These are phyloP conservation scores for Colletotrichum sp. DNA, from an alignment of 2,329 filamentous ascomycete species.

Conservation along the genomic window DNA sequence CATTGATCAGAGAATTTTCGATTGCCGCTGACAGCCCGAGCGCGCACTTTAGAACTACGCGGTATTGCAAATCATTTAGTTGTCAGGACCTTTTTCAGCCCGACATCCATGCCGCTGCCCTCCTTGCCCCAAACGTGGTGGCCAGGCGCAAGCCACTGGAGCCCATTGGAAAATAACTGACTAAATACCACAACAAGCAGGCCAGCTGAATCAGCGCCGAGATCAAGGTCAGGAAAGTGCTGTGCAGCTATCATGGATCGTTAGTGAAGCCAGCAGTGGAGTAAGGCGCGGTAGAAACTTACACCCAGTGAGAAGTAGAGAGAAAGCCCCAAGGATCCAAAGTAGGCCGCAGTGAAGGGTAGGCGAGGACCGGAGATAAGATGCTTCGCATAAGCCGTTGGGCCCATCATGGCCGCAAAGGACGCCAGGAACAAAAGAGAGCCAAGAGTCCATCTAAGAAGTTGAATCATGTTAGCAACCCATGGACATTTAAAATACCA, in stretches of 20 bases:
- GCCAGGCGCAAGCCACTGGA: constrained; percentile 86
- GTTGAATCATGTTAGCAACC: constrained; percentile 30
- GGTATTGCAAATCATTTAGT: background rate
- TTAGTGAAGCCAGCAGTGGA: constrained; percentile 25
- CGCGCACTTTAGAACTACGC: background rate
- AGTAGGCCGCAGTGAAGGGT: constrained; percentile 93
- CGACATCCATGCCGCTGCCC: constrained; percentile 88
- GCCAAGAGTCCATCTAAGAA: constrained; percentile 87
- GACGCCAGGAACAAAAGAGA: constrained; percentile 89
- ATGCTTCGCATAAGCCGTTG: constrained; percentile 81
- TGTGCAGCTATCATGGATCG: constrained; percentile 69
- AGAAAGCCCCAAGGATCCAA: constrained; percentile 88
- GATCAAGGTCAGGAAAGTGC: constrained; percentile 82
- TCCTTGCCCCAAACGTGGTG: constrained; percentile 82
- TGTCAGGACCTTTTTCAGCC: constrained; percentile 53
- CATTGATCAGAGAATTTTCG: background rate
- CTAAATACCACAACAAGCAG: constrained; percentile 87
- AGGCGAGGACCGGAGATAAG: constrained; percentile 83
- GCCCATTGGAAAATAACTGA: constrained; percentile 98
- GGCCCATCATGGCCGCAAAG: constrained; percentile 95
- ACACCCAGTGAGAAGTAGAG: constrained; percentile 93
- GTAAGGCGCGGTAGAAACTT: constrained; percentile 48
- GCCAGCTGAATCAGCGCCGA: constrained; percentile 84
- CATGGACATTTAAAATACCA: background rate
- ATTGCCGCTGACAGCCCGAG: background rate